Base-by-base conservation (phyloP, 805 yeast genomes). In the Lachancea lanzarotensis region DNA sequence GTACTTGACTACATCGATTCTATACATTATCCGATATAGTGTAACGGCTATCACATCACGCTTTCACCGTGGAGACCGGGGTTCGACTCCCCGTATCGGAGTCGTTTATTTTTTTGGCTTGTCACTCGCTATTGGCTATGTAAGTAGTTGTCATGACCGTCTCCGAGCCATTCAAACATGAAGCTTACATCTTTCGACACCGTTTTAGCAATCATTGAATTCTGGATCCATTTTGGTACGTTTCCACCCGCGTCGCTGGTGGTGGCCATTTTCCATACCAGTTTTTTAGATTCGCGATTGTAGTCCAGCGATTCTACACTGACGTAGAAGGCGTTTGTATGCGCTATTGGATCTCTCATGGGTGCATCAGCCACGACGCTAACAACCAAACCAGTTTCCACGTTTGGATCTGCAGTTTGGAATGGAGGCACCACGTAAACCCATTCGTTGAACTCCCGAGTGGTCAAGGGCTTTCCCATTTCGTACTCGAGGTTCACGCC, bases 61-160 rank as follows among this genome's bases (percentile, higher is more conserved):
- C 66, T 60, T 60, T 62, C 65, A 62, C 65, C 66, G 65, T 59
- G 65, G 65, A 60, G 65, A 62, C 65, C 65, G 63, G 65, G 66
- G 66, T 59, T 60, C 66, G 65, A 62, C 65, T 60, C 65, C 65
- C 65, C 63, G 65, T 55, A 59, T 60, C 65, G 66, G 65, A 60
- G 65, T 40, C 30, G 18, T 43, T 44, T 47, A 47, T 42, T 19
- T 20, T 20, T 33, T 9, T 8, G 29, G 8, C 4, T 22, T 22
- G 25, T 22, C 4, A 22, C 8, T 22, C 4, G 25, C 25, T n/a
- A 22, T 4, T 22, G 8, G 25, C 25, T 22, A 22, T 22, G 8
- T 22, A 6, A 22, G 25, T 22, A 4, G 25, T 8, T 22, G 25
- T 22, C 25, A 8, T 22, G 25, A 4, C 25, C 25, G 9, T 35